Percentiles rank a stretch among this genome's conserved stretches.
Conservation (phyloP, 2,329 filamentous ascomycete species). For the Pyrenophora seminiperda region DNA sequence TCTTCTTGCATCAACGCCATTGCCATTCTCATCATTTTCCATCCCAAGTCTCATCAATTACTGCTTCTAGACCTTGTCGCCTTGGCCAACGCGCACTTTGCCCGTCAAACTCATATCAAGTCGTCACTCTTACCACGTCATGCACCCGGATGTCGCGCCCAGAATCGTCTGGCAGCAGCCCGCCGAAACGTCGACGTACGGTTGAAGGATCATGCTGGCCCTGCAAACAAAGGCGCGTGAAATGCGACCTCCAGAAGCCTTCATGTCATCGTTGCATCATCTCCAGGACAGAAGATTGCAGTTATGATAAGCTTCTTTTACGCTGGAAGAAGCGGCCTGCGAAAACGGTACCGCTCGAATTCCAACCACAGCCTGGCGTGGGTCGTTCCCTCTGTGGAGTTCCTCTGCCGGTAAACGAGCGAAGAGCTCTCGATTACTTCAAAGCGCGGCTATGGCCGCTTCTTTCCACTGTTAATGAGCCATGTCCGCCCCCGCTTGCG, state of each 20-base stretch:
- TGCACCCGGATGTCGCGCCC: conserved; percentile 16
- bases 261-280: conserved; percentile 9
- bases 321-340: conserved; percentile 18
- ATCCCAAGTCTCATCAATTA: neutral
- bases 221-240: conserved; percentile 14
- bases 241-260: conserved; percentile 13
- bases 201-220: conserved; percentile 17
- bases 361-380: conserved; percentile 1
- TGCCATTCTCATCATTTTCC: neutral
- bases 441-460: conserved; percentile 20
- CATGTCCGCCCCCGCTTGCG: conserved; percentile 14
- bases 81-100: conserved; percentile 1
- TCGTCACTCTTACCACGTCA: conserved; percentile 9
- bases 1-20: conserved; percentile 8
- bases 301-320: conserved; percentile 13
- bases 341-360: conserved; percentile 7
- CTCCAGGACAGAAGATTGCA: conserved; percentile 10
- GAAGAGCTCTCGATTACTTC: conserved; percentile 22
- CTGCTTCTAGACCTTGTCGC: neutral
- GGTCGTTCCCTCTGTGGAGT: conserved; percentile 2
- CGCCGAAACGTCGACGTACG: conserved; percentile 12
- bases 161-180: conserved; percentile 16
- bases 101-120: neutral
- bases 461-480: conserved; percentile 15
- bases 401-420: conserved; percentile 16